Conservation (phyloP, 1,139 yeast species). For the Hyphopichia buzzinii region DNA sequence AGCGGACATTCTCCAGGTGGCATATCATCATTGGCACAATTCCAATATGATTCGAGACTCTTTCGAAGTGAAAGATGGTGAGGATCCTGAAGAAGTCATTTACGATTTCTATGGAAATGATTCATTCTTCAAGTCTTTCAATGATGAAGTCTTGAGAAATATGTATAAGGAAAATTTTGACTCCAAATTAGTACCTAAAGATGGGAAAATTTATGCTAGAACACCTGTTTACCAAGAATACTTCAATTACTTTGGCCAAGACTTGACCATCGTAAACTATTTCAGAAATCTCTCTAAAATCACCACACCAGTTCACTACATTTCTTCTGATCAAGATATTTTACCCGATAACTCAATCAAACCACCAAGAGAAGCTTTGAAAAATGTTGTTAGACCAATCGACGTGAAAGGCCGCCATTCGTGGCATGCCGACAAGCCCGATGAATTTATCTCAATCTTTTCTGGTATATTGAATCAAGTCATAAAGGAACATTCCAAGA, state of each 20-base stretch:
- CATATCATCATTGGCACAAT: slow-evolving; percentile 7
- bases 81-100: slow-evolving; percentile 26
- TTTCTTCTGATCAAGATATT: slow-evolving; percentile 39
- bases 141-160: slow-evolving; percentile 39
- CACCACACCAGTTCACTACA: slow-evolving; percentile 39
- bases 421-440: slow-evolving; percentile 47
- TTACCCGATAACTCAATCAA: slow-evolving; percentile 32
- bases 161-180: slow-evolving; percentile 29
- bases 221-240: slow-evolving; percentile 1
- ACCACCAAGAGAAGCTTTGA: slow-evolving; percentile 15
- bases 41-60: slow-evolving; percentile 8
- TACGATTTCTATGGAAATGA: slow-evolving; percentile 32
- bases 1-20: slow-evolving; percentile 8
- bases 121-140: slow-evolving; percentile 42
- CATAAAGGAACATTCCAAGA: not conserved
- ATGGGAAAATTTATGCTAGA: not conserved
- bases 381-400: slow-evolving; percentile 22
- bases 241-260: slow-evolving; percentile 38
- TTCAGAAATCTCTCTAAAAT: slow-evolving; percentile 25
- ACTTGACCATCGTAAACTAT: slow-evolving; percentile 22
- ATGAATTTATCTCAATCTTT: slow-evolving; percentile 24
- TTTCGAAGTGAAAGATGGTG: slow-evolving; percentile 7
- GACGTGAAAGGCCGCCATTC: slow-evolving; percentile 45
- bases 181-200: slow-evolving; percentile 29
- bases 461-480: slow-evolving; percentile 6